A percentile compares a stretch with the other conserved stretches of the same genome.
These are phyloP conservation scores for Fusarium musae DNA, from an alignment of 2,329 filamentous ascomycete species.

Conservation along the genomic window DNA sequence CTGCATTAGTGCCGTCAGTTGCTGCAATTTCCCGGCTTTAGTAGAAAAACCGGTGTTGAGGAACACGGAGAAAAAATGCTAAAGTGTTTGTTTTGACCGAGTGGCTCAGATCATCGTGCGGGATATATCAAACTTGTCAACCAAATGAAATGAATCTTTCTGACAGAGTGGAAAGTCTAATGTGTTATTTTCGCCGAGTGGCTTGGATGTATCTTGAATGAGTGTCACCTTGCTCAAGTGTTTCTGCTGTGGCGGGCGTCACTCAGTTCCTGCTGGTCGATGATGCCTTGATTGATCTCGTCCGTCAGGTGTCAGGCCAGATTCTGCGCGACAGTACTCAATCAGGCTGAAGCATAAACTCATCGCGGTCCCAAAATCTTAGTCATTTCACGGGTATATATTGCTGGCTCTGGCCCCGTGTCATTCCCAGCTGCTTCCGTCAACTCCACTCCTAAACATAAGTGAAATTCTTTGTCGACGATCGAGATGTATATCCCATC, in stretches of 20 bases:
- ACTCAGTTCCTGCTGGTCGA: neutral
- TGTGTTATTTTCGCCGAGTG: neutral
- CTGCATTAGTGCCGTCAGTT: neutral
- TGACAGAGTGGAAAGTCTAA: fast-evolving
- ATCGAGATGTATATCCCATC: neutral
- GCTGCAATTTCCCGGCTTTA: neutral
- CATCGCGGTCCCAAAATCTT: no score
- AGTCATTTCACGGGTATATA: neutral
- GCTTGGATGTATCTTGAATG: neutral
- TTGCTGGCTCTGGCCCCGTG: neutral
- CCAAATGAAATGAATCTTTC: neutral
- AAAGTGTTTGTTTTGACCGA: no score
- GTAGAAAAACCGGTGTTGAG: no score
- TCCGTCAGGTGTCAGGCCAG: neutral
- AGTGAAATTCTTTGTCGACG: fast-evolving
- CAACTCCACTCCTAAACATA: neutral
- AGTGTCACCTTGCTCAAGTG: neutral
- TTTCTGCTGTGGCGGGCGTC: neutral
- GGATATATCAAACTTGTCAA: no score
- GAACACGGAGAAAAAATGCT: no score
- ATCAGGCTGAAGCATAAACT: neutral
- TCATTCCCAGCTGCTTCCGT: neutral
- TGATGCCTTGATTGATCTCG: neutral
- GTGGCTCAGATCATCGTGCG: no score
- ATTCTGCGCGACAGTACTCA: neutral